phyloP scores from a whole-genome alignment of 1,284 basidiomycete genomes.

The Trichosporon coremiiforme region DNA sequence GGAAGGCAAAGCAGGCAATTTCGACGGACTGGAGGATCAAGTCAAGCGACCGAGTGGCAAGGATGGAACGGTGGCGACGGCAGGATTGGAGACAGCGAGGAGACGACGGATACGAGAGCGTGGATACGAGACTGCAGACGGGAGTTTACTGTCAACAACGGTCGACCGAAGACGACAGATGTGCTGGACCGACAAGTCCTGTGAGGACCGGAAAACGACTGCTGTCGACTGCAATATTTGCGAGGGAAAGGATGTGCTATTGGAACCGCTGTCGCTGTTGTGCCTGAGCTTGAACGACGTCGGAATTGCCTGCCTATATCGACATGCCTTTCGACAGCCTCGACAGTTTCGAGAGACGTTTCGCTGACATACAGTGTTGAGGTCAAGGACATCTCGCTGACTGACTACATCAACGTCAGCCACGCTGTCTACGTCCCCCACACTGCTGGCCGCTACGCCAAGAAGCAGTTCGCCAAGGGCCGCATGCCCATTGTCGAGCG shows the following conservation, averaged over 20 bases:
- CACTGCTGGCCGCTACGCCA: conserved; percentile 98
- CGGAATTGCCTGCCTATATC: background rate
- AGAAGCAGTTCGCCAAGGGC: conserved; percentile 99
- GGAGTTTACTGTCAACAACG: background rate
- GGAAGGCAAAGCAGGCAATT: background rate
- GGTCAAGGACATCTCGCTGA: conserved; percentile 98
- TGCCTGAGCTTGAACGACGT: background rate
- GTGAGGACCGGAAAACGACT: background rate
- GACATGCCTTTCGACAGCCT: background rate
- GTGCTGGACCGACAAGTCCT: background rate
- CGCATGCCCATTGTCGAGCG: conserved; percentile 99
- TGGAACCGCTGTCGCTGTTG: background rate
- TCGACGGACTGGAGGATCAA: background rate
- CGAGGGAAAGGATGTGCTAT: too few species aligned
- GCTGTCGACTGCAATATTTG: background rate
- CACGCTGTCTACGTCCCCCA: conserved; percentile 97
- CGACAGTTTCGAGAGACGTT: background rate
- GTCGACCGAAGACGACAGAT: background rate
- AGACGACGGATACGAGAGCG: background rate
- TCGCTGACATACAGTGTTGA: conserved; percentile 70
- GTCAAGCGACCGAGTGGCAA: background rate
- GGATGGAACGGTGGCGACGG: background rate
- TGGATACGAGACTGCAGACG: too few species aligned
- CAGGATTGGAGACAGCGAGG: background rate
- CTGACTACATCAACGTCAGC: conserved; percentile 99